Evolutionary conservation across 1,284 basidiomycete species (phyloP).

Genomic region (Marasmius sp.): DNA sequence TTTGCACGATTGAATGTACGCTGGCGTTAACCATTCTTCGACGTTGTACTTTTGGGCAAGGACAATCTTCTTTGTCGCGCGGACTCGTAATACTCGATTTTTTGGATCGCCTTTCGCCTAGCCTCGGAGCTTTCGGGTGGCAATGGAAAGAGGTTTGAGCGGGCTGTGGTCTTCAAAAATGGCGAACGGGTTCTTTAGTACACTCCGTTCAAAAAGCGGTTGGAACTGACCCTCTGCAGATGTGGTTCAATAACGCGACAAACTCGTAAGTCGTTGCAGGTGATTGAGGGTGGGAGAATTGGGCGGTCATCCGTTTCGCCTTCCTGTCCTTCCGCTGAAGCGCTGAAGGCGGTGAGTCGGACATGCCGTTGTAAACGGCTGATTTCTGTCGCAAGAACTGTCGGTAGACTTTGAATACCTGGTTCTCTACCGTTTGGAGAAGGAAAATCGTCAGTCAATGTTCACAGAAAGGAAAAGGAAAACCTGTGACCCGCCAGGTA

Average conservation of each 20-base stretch:
- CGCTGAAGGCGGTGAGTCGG: no score
- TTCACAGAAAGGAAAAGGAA: no score
- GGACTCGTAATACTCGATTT: constrained; percentile 27
- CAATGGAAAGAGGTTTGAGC: constrained; percentile 33
- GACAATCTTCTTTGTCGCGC: constrained; percentile 32
- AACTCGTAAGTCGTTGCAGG: no score
- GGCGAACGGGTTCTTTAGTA: not conserved
- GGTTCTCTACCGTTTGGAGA: no score
- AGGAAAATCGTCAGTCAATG: no score
- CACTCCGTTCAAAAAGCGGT: not conserved
- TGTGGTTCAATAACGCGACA: not conserved
- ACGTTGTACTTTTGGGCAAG: constrained; percentile 38
- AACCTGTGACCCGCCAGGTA: no score
- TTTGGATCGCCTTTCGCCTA: constrained; percentile 29
- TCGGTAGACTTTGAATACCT: no score
- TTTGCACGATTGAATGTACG: constrained; percentile 36
- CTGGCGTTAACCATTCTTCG: constrained; percentile 35
- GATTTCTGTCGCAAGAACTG: no score
- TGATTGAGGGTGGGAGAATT: no score
- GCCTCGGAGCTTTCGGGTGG: constrained; percentile 29
- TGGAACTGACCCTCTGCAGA: constrained; percentile 4
- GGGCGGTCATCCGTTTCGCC: no score
- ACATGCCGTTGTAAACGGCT: no score
- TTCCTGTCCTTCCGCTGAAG: no score
- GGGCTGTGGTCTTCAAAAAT: constrained; percentile 1